Evolutionary conservation across 768 basidiomycete genomes (phyloP), one percentile per base, ranked within the genome.

Genomic region (Tephrocybe sp.): DNA sequence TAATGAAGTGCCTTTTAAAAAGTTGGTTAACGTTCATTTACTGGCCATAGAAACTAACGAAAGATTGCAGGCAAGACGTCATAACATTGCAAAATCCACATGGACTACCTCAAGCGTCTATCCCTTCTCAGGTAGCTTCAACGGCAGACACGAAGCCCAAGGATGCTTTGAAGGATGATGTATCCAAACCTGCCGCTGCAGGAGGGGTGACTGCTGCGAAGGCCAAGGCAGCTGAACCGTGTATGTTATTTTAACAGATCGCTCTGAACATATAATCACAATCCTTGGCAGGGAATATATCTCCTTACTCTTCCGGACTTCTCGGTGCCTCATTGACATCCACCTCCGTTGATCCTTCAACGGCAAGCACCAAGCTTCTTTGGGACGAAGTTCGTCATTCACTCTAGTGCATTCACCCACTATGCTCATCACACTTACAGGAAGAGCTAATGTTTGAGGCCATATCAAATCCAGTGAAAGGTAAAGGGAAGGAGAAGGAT

Each of bases 361-460:
- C 71, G 16, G 70, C 73, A 19, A 82, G 77, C 39, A 85, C 94
- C 42, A 85, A 89, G 60, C 80, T 97, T 4, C 72, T 98, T n/a
- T 95, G 94, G 84, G 95, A 99, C 66, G 97, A 98, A 71, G 87
- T 85, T 35, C 5, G 72, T 65, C 23, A 26, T 36, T 30, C 23
- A 39, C 4, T 39, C 12, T 20, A 35, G 44, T 40, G 16, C 12
- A 5, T 17, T 22, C 7, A 11, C 9, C 32, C 17, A 39, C 10
- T 53, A 12, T 16, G 8, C 36, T 14, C 17, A 33, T 10, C n/a
- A 13, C 48, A 9, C 26, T 32, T 19, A 56, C 55, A 89, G 83
- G 97, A 99, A 69, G 96, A 98, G 65, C 74, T 95, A 13, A 99
- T 99, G 97, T 99, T 95, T 58, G 96, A 98, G 67, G 89, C 90